These are phyloP conservation scores for Talaromyces ruber DNA, from an alignment of 495 filamentous ascomycete species.

Conservation along the genomic window DNA sequence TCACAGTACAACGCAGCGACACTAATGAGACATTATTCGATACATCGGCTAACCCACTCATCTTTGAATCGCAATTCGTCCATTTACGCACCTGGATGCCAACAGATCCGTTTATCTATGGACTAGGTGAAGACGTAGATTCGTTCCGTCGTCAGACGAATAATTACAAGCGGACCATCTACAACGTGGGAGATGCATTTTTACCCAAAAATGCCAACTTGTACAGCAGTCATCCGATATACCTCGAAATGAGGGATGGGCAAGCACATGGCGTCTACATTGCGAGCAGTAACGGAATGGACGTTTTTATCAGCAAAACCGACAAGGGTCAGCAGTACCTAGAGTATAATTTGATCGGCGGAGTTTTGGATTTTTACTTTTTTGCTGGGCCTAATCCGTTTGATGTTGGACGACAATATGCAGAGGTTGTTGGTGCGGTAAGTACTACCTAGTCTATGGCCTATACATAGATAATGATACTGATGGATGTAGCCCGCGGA, in stretches of 20 bases:
- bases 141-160: slow-evolving; percentile 32
- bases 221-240: slow-evolving; percentile 47
- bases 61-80: slow-evolving; percentile 50
- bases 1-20: slow-evolving; percentile 47
- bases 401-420: slow-evolving; percentile 40
- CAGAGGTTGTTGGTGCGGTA: slow-evolving; percentile 22
- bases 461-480: background rate
- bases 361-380: slow-evolving; percentile 48
- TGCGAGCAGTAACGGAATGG: slow-evolving; percentile 59
- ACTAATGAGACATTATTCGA: slow-evolving; percentile 42
- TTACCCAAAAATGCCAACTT: slow-evolving; percentile 28
- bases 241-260: slow-evolving; percentile 44
- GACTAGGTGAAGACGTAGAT: slow-evolving; percentile 46
- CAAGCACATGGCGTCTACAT: slow-evolving; percentile 46
- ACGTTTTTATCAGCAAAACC: slow-evolving; percentile 42
- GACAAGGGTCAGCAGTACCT: slow-evolving; percentile 43
- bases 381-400: slow-evolving; percentile 40
- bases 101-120: slow-evolving; percentile 47
- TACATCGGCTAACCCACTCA: slow-evolving; percentile 29
- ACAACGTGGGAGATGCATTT: slow-evolving; percentile 10
- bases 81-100: slow-evolving; percentile 41
- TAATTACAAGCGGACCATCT: slow-evolving; percentile 50
- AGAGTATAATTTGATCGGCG: slow-evolving; percentile 57
- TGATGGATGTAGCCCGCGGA: slow-evolving; percentile 31
- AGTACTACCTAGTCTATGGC: background rate